Base-by-base conservation (phyloP, 2,329 filamentous ascomycete species). In the Gnomoniopsis smithogilvyi region DNA sequence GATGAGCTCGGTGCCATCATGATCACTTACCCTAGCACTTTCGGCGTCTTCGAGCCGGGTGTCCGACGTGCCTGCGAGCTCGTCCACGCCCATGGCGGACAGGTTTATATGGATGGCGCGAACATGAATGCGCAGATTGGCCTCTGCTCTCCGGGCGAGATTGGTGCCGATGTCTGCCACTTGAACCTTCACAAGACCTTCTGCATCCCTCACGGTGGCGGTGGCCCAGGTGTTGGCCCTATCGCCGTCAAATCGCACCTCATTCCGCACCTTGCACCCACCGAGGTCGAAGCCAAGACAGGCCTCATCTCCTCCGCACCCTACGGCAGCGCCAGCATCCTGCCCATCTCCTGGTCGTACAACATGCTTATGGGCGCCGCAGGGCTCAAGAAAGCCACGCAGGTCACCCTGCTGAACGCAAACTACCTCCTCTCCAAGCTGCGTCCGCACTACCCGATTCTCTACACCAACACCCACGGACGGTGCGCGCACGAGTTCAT, bases 81-180 rank as follows among this genome's bases (percentile, higher is more conserved):
- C 33, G 92, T 98, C 19, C 94, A 98, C 76, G 75, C 89, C 64
- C 80, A 96, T 70, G 94, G 94, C 54, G 94, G 94, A 11, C 91
- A 96, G 70, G 94, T 98, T 17, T 98, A 97, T 80, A 97, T 98
- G 94, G 94, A 98, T 71, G 94, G 94, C 51, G 94, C 94, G 65
- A 98, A 98, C 78, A 95, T 97, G 92, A 98, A 97, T 71, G 94
- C 94, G 19, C 94, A 98, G 75, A 97, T 98, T 64, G 94, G 94
- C 14, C 83, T 98, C 12, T 96, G 92, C 78, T 96, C 92, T 0
- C 94, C 94, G 1, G 94, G 94, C 43, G 92, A 96, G 73, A 96
- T 98, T 65, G 94, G 94, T 21, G 94, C 94, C 33, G 94, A 98
- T 72, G 93, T 97, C 43, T 98, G 94, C 82, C 94, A 97, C 78